Evolutionary conservation across 1,284 basidiomycete genomes (phyloP), one percentile per base, ranked within the genome.

Genomic region (Thelephora terrestris): DNA sequence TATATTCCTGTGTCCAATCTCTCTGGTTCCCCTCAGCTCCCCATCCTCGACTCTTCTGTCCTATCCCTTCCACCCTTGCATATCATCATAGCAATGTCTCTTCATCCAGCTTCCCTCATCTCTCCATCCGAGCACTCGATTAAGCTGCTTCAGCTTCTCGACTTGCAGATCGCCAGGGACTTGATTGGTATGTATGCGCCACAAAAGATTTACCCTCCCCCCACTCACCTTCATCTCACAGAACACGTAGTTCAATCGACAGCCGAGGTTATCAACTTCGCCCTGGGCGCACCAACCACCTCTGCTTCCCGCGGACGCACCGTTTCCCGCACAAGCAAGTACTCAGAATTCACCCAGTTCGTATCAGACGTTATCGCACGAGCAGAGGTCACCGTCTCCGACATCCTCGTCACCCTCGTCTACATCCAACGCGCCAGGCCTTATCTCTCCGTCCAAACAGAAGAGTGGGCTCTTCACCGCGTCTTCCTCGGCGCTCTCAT

Each of bases 401-500:
- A 75, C 47, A 62, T 86, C 57, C 70, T 86, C 43, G 76, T 75
- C 23, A 63, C 81, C 10, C 75, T 85, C 40, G 79, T 78, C 59
- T 85, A 86, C 62, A 78, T 86, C 58, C 70, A 79, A 64, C 66
- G 84, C 50, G 82, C 83, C 2, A 79, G 78, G 56, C 79, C 81
- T 6, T 80, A 85, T 63, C 70, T 85, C 39, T 79, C 82, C 58
- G 85, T 85, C 53, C 81, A 81, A 12, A 67, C 84, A 53, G 81
- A 84, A 60, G 79, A 85, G 56, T 85, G 82, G 82, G 82, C 83
- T 16, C 71, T 79, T 45, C 83, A 85, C 61, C 75, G 82, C 49
- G 82, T 85, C 21, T 85, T 85, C 64, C 71, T 85, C 37, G 82
- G 82, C 47, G 79, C 83, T 32, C 60, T 86, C 54, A 85, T 85